Evolutionary conservation across 208 protist species (phyloP), one percentile per base, ranked within the genome.

Genomic region (Wallacemonas collosoma): DNA sequence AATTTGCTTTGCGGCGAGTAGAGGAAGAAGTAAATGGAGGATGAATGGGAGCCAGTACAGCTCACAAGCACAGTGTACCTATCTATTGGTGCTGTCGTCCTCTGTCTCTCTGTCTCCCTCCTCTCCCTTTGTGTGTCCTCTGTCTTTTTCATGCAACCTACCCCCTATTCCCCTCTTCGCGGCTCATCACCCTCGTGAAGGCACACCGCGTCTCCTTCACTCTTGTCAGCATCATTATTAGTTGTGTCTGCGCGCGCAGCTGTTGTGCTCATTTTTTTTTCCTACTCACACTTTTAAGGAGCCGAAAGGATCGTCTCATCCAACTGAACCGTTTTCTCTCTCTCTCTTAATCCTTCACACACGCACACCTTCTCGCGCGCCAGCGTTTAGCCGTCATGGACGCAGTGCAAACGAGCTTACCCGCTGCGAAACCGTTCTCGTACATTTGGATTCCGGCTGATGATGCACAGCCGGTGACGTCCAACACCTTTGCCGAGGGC

Each of bases 371-470:
- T 36, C 53, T 36, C 53, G 35, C 53, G 35, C 53, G 35, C 53
- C 4, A 4, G 4, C 53, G 14, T 14, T 38, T 35, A 57, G 14
- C 53, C 35, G 38, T 15, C 56, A 26, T 35, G n/a, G 47, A 48
- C 44, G 39, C 17, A 68, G 56, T 39, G 76, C 70, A 71, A 55
- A 75, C 76, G 1, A 68, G 50, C 50, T 72, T 79, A 7, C 82
- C 89, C 1, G 70, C 35, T 15, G 80, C 88, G 71, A 68, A 76
- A 58, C 84, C 88, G 2, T 93, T 97, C 75, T 84, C 61, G 45
- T 97, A 95, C 78, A 77, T 94, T 26, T 76, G 81, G 51, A 93
- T 97, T 60, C 90, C 93, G 1, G 54, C 69, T 1, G 83, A 93
- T 47, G 80, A 87, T 17, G 6, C 51, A n/a, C 66, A 72, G 72